These are phyloP conservation scores for Psilocybe subaeruginosa DNA, from an alignment of 768 basidiomycete genomes.

Conservation along the genomic window DNA sequence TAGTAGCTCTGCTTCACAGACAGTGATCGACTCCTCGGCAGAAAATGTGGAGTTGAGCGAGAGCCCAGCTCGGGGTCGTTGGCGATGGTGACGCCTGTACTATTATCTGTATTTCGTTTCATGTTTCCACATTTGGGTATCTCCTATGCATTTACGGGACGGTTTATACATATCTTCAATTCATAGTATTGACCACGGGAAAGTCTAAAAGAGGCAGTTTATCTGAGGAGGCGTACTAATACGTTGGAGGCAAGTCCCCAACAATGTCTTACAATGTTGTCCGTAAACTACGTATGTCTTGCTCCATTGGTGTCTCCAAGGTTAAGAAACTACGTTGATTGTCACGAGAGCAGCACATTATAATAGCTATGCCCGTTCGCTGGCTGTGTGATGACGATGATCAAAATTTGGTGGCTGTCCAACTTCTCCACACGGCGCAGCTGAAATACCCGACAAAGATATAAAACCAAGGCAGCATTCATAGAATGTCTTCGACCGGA, in stretches of 20 bases:
- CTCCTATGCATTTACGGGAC: too few relatives aligned
- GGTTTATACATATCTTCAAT: too few relatives aligned
- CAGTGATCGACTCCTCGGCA: neutral
- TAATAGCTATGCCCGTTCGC: neutral
- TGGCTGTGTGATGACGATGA: neutral
- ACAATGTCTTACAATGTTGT: too few relatives aligned
- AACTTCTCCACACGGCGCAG: neutral
- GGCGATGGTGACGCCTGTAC: neutral
- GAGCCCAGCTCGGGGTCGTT: neutral
- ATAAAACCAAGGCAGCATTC: constrained; percentile 5
- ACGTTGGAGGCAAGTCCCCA: neutral
- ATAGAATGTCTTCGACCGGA: constrained; percentile 15
- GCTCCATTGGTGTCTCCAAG: neutral
- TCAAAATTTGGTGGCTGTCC: neutral
- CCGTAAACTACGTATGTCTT: neutral
- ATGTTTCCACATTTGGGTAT: too few relatives aligned
- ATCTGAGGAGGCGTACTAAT: neutral
- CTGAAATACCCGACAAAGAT: neutral
- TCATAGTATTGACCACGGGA: neutral
- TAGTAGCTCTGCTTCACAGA: neutral
- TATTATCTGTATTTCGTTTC: too few relatives aligned
- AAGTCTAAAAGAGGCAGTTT: neutral
- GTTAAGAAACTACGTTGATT: neutral
- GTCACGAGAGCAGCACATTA: neutral
- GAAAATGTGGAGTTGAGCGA: neutral